These are phyloP conservation scores for Amanita brunnescens DNA, from an alignment of 768 basidiomycete species.

Conservation along the genomic window DNA sequence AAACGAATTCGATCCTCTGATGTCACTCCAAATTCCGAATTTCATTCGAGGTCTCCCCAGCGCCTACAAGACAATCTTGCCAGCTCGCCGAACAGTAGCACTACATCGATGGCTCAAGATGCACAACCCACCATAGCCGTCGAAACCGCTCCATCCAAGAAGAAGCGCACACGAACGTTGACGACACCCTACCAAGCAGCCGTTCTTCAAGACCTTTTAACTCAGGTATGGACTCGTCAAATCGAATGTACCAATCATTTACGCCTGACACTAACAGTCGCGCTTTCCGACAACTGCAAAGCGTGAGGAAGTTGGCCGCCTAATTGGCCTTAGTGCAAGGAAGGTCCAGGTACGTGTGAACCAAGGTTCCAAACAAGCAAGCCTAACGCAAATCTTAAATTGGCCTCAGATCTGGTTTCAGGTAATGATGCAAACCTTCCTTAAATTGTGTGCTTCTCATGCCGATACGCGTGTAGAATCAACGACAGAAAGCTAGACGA, in stretches of 20 bases:
- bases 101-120: slow-evolving; percentile 40
- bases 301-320: slow-evolving; percentile 80
- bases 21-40: slow-evolving; percentile 12
- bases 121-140: slow-evolving; percentile 38
- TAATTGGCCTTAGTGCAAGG: slow-evolving; percentile 82
- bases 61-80: background rate
- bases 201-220: slow-evolving; percentile 79
- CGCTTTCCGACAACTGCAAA: slow-evolving; percentile 83
- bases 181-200: slow-evolving; percentile 86
- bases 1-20: slow-evolving; percentile 34
- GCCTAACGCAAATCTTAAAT: slow-evolving; percentile 12
- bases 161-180: slow-evolving; percentile 75
- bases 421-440: slow-evolving; percentile 30
- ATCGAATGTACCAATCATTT: background rate
- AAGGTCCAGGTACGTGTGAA: slow-evolving; percentile 72
- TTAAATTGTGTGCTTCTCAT: slow-evolving; percentile 14
- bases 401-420: slow-evolving; percentile 78
- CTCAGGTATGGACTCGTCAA: slow-evolving; percentile 47
- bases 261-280: slow-evolving; percentile 40
- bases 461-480: slow-evolving; percentile 46
- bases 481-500: slow-evolving; percentile 78
- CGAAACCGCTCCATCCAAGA: slow-evolving; percentile 51
- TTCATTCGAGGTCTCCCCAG: slow-evolving; percentile 11
- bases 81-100: slow-evolving; percentile 24
- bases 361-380: background rate